Percentiles rank a stretch among this genome's conserved stretches.
Evolutionary conservation across 208 protist genomes (phyloP).

Genomic region (Wallacemonas collosoma): DNA sequence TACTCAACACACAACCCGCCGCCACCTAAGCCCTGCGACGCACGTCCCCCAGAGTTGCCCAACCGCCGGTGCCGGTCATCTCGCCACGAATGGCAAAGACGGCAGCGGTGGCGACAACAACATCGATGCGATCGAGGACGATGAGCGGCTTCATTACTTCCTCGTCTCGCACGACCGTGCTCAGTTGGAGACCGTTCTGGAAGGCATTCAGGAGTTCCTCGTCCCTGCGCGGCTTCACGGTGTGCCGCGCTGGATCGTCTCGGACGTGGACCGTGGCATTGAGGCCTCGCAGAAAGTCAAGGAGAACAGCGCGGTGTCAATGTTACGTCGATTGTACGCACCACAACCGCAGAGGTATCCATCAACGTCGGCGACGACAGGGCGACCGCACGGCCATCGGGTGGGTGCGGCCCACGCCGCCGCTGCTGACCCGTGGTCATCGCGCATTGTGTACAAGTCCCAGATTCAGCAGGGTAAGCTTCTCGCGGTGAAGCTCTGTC

Average conservation of each 20-base stretch:
- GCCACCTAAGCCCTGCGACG: too few relatives aligned
- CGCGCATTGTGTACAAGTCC: slow-evolving; percentile 80
- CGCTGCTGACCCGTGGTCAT: slow-evolving; percentile 3
- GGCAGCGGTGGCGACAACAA: not conserved
- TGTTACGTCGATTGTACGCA: slow-evolving; percentile 46
- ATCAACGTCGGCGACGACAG: too few relatives aligned
- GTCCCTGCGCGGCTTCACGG: slow-evolving; percentile 73
- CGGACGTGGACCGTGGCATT: slow-evolving; percentile 76
- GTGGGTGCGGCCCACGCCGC: not conserved
- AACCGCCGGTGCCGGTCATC: too few relatives aligned
- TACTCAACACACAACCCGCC: not conserved
- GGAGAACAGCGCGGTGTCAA: slow-evolving; percentile 32
- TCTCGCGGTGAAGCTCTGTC: slow-evolving; percentile 70
- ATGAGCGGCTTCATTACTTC: slow-evolving; percentile 69
- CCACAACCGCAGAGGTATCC: not conserved
- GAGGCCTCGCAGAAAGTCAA: slow-evolving; percentile 22
- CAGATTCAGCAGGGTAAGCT: slow-evolving; percentile 68
- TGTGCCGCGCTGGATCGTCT: slow-evolving; percentile 73
- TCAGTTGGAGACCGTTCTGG: slow-evolving; percentile 71
- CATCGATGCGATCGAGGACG: slow-evolving; percentile 19
- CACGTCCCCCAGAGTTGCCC: too few relatives aligned
- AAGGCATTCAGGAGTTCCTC: slow-evolving; percentile 53
- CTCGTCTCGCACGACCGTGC: slow-evolving; percentile 71
- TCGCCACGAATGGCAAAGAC: too few relatives aligned
- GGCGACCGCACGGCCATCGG: too few relatives aligned